Evolutionary conservation across 768 basidiomycete genomes (phyloP).

Genomic region (Zangia roseola): DNA sequence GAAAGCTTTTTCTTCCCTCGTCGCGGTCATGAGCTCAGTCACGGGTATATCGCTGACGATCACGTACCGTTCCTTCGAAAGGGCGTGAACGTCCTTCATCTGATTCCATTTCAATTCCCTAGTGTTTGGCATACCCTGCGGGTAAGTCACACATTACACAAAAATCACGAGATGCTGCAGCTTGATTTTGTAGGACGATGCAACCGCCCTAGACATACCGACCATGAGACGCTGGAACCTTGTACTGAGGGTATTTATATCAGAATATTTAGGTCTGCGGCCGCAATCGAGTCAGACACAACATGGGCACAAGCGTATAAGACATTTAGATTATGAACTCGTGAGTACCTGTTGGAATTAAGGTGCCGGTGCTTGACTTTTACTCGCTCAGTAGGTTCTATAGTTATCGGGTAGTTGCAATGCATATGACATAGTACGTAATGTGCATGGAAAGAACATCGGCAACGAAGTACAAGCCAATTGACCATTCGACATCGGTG

Average conservation of each 20-base stretch:
- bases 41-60: slow-evolving; percentile 83
- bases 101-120: slow-evolving; percentile 91
- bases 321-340: slow-evolving; percentile 45
- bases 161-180: background rate
- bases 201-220: slow-evolving; percentile 75
- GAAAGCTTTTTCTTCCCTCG: slow-evolving; percentile 69
- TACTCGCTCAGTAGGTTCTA: slow-evolving; percentile 19
- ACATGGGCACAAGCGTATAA: slow-evolving; percentile 24
- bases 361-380: background rate
- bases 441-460: background rate
- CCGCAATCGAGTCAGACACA: slow-evolving; percentile 43
- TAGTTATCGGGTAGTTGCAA: background rate
- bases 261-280: slow-evolving; percentile 80
- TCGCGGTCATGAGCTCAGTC: slow-evolving; percentile 32
- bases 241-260: slow-evolving; percentile 80
- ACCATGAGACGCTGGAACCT: slow-evolving; percentile 91
- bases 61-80: slow-evolving; percentile 83
- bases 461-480: background rate
- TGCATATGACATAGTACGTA: slow-evolving; percentile 2
- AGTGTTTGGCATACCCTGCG: slow-evolving; percentile 79
- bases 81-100: slow-evolving; percentile 87
- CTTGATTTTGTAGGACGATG: slow-evolving; percentile 70
- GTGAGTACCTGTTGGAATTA: slow-evolving; percentile 33
- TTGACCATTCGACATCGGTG: background rate
- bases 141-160: slow-evolving; percentile 42